Evolutionary conservation across 495 filamentous ascomycete genomes (phyloP).

Genomic region (Podospora tetraspora): DNA sequence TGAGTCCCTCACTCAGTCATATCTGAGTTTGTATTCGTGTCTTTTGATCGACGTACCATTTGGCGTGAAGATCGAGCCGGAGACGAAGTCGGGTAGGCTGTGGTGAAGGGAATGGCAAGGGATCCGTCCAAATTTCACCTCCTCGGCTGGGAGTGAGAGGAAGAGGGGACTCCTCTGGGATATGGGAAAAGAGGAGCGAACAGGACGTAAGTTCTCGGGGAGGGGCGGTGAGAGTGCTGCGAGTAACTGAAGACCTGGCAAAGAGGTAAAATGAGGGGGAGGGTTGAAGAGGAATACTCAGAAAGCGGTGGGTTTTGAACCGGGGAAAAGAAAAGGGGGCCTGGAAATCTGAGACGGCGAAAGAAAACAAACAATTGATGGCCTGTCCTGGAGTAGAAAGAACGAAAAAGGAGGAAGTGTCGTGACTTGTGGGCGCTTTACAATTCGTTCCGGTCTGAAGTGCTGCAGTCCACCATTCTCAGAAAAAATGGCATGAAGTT

Average conservation of each 20-base stretch:
- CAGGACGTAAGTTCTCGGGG: background rate
- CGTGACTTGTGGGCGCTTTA: too few relatives aligned
- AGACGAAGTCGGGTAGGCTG: background rate
- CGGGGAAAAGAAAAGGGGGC: background rate
- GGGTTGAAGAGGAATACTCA: background rate
- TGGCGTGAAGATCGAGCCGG: background rate
- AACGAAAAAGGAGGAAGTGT: too few relatives aligned
- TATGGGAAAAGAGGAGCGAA: background rate
- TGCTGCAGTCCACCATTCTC: too few relatives aligned
- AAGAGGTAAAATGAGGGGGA: background rate
- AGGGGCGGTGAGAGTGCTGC: too few relatives aligned
- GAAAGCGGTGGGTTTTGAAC: background rate
- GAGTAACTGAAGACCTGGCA: background rate
- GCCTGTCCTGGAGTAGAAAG: background rate
- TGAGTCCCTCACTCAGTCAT: background rate
- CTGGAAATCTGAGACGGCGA: background rate
- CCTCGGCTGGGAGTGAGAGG: background rate
- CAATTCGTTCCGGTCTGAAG: too few relatives aligned
- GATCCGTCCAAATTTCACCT: background rate
- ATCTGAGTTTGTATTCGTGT: background rate
- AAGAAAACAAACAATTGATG: background rate
- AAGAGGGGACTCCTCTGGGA: background rate
- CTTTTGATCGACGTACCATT: background rate
- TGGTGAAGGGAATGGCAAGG: background rate
- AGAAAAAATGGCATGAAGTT: too few relatives aligned